Percentiles rank a stretch among this genome's conserved stretches.
Evolutionary conservation across 306 rosid genomes (phyloP).

Genomic region (Dryas alaskensis): DNA sequence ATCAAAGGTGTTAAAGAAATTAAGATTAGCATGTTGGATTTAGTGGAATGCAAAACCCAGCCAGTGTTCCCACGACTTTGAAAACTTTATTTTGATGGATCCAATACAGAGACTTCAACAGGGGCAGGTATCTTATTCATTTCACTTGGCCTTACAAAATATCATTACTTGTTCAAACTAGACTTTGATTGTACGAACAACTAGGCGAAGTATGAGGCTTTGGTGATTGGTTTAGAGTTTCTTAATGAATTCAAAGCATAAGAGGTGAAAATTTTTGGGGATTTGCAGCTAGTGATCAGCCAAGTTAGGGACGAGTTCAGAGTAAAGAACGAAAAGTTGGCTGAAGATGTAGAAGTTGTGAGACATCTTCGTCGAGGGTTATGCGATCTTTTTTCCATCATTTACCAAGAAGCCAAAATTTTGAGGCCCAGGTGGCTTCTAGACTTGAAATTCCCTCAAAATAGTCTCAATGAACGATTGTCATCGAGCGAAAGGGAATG

Average conservation of each 20-base stretch:
- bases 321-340: not conserved
- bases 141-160: too few species aligned
- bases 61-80: not conserved
- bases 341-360: too few species aligned
- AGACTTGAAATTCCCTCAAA: too few species aligned
- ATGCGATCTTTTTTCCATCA: too few species aligned
- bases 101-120: rapidly evolving
- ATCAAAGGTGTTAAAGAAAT: too few species aligned
- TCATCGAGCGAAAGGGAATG: too few species aligned
- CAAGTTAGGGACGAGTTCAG: not conserved
- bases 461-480: too few species aligned
- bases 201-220: not conserved
- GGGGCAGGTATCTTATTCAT: not conserved
- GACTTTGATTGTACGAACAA: not conserved
- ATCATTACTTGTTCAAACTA: not conserved
- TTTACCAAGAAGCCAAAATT: too few species aligned
- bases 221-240: not conserved
- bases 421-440: too few species aligned
- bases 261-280: not conserved
- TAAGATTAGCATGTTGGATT: too few species aligned
- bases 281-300: not conserved
- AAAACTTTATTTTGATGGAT: not conserved
- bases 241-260: not conserved
- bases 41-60: too few species aligned
- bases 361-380: too few species aligned